Base-by-base conservation (phyloP, 2,329 filamentous ascomycete species). In the Didymella keratinophila region DNA sequence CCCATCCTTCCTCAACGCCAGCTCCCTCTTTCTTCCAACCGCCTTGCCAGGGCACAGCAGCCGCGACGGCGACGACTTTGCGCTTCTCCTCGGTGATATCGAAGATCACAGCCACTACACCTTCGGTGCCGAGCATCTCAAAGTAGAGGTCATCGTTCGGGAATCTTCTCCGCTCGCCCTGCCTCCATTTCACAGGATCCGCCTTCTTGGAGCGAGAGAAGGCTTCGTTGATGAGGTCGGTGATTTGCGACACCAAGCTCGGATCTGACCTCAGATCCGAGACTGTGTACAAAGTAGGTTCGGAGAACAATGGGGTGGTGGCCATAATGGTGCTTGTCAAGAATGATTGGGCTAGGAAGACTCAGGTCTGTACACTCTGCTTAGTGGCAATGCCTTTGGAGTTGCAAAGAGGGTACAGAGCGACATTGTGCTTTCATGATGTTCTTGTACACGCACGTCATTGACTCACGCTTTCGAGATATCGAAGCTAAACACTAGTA, bases 1-100 rank as follows among this genome's bases (percentile, higher is more conserved):
- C 71, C 67, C 66, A 74, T 0, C 71, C 71, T 10, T 51, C 28
- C 50, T 73, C 70, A 1, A 25, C 44, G 0, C 30, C 48, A 2
- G 64, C 52, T 18, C 62, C 62, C 45, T 71, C 63, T 21, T 60
- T 60, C 4, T 44, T 44, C 63, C 60, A 68, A 2, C 67, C 71
- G 4, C 69, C 71, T 39, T 43, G 50, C 71, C 71, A 73, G 1
- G 68, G 67, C 6, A 72, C 49, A 1, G 64, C 63, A 1, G 60
- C 64, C 11, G 69, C 65, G 27, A 64, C 69, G 6, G 68, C 71
- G 20, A 73, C 52, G 0, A 69, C 45, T n/a, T 64, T 70, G 2
- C 50, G 58, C 1, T 32, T 37, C 20, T 3, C 44, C 20, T 16
- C 25, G 9, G 30, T 20, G 2, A 43, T 34, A 21, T 71, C 70